Evolutionary conservation across 139 green algal species (phyloP), one percentile per base, ranked within the genome.

Genomic region (Chlorella sp.): DNA sequence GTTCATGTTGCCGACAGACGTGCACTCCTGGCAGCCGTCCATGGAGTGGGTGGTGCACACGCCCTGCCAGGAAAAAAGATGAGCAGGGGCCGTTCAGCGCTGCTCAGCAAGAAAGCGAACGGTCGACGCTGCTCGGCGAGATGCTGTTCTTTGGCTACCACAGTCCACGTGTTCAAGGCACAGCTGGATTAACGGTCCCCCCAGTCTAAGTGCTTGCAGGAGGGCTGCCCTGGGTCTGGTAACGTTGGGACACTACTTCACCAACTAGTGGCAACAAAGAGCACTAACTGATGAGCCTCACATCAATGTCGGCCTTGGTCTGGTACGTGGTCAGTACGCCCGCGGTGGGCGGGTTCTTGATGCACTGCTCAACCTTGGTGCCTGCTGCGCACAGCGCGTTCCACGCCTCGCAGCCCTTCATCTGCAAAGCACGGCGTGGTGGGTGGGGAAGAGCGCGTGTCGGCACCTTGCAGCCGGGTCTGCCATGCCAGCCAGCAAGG

Each of bases 21-120:
- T 89, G 80, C 85, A 89, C 28, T 81, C 43, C 43, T 86, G 65
- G 68, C 85, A 89, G 38, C 79, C 85, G 38, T 78, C 65, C 85
- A 89, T 89, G 24, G 67, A 44, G 73, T 89, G 85, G 38, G 34
- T 69, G 34, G 69, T 74, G 70, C 85, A 89, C 51, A 89, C 75
- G 46, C 62, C 44, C 73, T 86, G 78, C 36, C 17, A 28, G 9
- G 65, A 16, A n/a, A 26, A 34, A 28, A 46, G 24, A 8, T 20
- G 65, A n/a, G 3, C 8, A 19, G n/a, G 41, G 43, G 41, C 13
- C 19, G n/a, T n/a, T n/a, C n/a, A n/a, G n/a, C n/a, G n/a, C n/a
- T n/a, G n/a, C n/a, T n/a, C n/a, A n/a, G n/a, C n/a, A n/a, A n/a
- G n/a, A n/a, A n/a, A 13, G 62, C n/a, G 8, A 38, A 0, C 20